phyloP scores from a whole-genome alignment of 805 yeast genomes.

The Candida suzukii region DNA sequence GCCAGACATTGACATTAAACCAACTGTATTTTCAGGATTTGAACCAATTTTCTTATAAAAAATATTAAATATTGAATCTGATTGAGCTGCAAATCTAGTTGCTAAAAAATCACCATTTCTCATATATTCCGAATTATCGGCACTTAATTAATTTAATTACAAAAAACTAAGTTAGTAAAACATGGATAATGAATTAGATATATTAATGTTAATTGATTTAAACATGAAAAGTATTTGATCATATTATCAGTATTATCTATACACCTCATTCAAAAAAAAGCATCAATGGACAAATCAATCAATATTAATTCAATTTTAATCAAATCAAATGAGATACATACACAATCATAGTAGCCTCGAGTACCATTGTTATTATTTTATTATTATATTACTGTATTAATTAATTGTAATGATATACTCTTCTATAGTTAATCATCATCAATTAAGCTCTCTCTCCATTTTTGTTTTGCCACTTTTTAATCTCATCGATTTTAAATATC shows the following conservation, averaged over 20 bases:
- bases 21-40: conserved; percentile 93
- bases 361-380: conserved; percentile 53
- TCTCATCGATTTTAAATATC: too few species aligned
- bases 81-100: conserved; percentile 85
- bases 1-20: conserved; percentile 85
- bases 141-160: conserved; percentile 23
- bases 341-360: conserved; percentile 94
- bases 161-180: neutral
- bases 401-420: too few species aligned
- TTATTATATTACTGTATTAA: neutral
- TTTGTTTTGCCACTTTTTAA: too few species aligned
- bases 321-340: conserved; percentile 16
- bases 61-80: conserved; percentile 80
- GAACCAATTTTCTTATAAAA: conserved; percentile 80
- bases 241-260: too few species aligned
- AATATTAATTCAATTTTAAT: too few species aligned
- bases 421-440: too few species aligned
- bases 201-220: too few species aligned
- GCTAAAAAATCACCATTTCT: conserved; percentile 92
- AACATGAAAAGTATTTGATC: too few species aligned
- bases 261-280: too few species aligned
- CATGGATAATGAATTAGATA: neutral
- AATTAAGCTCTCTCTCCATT: too few species aligned
- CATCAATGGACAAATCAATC: too few species aligned
- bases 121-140: conserved; percentile 94